Percentiles rank a stretch among this genome's conserved stretches.
These are phyloP conservation scores for Linderina pennispora DNA, from an alignment of 192 early-diverging fungal species.

Conservation along the genomic window DNA sequence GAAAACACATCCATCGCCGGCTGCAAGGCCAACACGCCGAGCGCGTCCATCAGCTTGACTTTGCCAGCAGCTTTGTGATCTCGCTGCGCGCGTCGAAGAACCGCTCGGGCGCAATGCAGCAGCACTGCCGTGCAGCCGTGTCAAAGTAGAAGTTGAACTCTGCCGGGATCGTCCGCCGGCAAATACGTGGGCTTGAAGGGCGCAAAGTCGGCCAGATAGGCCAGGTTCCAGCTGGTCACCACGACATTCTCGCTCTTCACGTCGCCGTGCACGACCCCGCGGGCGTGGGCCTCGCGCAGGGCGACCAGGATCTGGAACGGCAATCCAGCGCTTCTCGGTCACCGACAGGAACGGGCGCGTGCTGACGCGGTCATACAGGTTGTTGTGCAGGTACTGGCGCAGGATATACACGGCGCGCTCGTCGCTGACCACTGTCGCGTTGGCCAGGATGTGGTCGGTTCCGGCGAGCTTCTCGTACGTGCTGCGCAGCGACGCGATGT, in stretches of 20 bases:
- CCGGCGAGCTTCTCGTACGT: conserved; percentile 47
- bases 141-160: conserved; percentile 98
- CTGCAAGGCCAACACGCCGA: conserved; percentile 47
- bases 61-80: conserved; percentile 21
- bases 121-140: conserved; percentile 77
- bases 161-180: conserved; percentile 93
- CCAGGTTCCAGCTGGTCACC: conserved; percentile 96
- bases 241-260: conserved; percentile 95
- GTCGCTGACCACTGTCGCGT: conserved; percentile 78
- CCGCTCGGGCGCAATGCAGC: conserved; percentile 94
- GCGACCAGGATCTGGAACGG: conserved; percentile 81
- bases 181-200: conserved; percentile 88
- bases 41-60: background rate
- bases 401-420: conserved; percentile 85
- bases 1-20: conserved; percentile 95
- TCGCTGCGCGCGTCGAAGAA: conserved; percentile 69
- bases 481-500: conserved; percentile 19
- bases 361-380: conserved; percentile 96
- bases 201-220: conserved; percentile 83
- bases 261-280: conserved; percentile 84
- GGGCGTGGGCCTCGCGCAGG: conserved; percentile 67
- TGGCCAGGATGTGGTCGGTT: conserved; percentile 74
- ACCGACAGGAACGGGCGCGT: conserved; percentile 86
- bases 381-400: conserved; percentile 83
- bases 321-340: conserved; percentile 92